Base-by-base conservation (phyloP, 2,329 filamentous ascomycete species). In the Beauveria bassiana region DNA sequence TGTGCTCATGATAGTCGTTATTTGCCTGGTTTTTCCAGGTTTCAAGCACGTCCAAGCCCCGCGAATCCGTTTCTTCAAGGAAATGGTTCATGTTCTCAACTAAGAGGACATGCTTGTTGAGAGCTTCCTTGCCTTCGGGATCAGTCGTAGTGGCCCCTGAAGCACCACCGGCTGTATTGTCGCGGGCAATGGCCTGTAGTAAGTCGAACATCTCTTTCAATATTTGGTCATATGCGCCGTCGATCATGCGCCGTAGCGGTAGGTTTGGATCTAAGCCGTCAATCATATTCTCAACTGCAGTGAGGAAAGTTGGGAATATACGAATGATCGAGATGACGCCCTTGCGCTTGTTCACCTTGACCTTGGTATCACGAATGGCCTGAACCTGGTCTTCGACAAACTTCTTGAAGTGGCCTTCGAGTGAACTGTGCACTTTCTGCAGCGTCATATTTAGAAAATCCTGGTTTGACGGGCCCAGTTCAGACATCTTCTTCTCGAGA, bases 41-140 rank as follows among this genome's bases (percentile, higher is more conserved):
- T 63, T 90, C 86, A 5, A 98, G 81, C 1, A 96, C 86, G 8
- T 89, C 83, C 64, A 95, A 85, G 43, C 84, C 82, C 20, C 85
- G 83, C 18, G 88, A 81, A 66, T 96, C 91, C 9, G 96, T 89
- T 73, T 97, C 93, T 72, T 98, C 93, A 12, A 95, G 80, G 75
- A 96, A 98, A 74, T 96, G 92, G 71, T 97, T 96, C 92, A 97
- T 97, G 74, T 99, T 99, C 74, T 99, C 93, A 67, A 99, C 98
- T 59, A 98, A 82, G 40, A 98, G 82, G 69, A 99, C 96, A 74
- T 98, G 93, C 76, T 96, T 96, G 76, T 98, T 98, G 64, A 99
- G 83, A 5, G 92, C 91, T 73, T 97, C 93, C 76, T 99, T 98
- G 71, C 98, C 95, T 73, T 98, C 95, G 1, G 82, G 82, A 66